A percentile compares a stretch with the other conserved stretches of the same genome.
phyloP scores from a whole-genome alignment of 345 rosid species.

The Aquilaria yunnanensis region DNA sequence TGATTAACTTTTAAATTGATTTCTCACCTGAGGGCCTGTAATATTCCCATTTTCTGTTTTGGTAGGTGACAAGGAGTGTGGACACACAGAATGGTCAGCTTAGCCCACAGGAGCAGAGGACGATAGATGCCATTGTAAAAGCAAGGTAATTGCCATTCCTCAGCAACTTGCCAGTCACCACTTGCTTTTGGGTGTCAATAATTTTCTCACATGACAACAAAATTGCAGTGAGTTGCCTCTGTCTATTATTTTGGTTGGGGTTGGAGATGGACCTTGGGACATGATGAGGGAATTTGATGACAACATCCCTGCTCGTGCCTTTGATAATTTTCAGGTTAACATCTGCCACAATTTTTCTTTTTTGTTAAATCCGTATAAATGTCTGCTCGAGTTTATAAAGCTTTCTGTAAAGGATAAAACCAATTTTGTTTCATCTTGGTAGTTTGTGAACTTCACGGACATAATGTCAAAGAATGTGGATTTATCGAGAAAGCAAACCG shows the following conservation, averaged over 20 bases:
- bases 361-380: neutral
- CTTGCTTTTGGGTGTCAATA: constrained; percentile 6
- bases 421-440: constrained; percentile 10
- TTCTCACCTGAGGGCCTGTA: too few relatives aligned
- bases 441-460: constrained; percentile 90
- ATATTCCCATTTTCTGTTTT: too few relatives aligned
- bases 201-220: constrained; percentile 5
- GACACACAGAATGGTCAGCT: constrained; percentile 53
- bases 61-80: constrained; percentile 81
- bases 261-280: constrained; percentile 98
- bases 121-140: constrained; percentile 80
- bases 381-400: neutral
- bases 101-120: constrained; percentile 75
- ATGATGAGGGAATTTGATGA: constrained; percentile 93
- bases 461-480: constrained; percentile 68
- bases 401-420: neutral
- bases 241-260: constrained; percentile 86
- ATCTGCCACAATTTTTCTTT: neutral
- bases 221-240: constrained; percentile 65
- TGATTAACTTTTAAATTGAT: too few relatives aligned
- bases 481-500: constrained; percentile 60
- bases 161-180: neutral
- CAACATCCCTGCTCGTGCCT: constrained; percentile 81
- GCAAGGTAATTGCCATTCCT: constrained; percentile 52
- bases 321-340: constrained; percentile 79